phyloP scores from a whole-genome alignment of 108 stramenopile species.

The Cyclostephanos invisitatus region DNA sequence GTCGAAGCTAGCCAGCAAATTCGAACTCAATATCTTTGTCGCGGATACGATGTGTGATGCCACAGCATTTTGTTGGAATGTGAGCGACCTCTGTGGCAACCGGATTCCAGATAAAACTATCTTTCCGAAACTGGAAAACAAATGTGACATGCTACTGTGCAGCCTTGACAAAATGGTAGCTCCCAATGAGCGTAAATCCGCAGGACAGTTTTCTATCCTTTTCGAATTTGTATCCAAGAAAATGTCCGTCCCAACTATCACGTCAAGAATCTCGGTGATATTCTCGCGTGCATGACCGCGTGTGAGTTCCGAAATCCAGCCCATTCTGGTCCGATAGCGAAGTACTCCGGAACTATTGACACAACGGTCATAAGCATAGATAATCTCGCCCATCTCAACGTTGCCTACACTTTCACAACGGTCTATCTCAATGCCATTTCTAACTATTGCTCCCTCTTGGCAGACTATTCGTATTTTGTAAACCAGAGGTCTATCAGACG shows the following conservation, averaged over 20 bases:
- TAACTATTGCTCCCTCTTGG: slow-evolving; percentile 87
- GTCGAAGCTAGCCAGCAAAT: slow-evolving; percentile 51
- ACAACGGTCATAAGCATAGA: slow-evolving; percentile 82
- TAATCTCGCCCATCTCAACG: slow-evolving; percentile 87
- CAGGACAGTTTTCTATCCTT: slow-evolving; percentile 67
- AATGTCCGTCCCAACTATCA: slow-evolving; percentile 28
- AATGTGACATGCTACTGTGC: slow-evolving; percentile 58
- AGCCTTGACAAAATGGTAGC: slow-evolving; percentile 74
- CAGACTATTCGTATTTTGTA: slow-evolving; percentile 86
- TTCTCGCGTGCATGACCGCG: slow-evolving; percentile 91
- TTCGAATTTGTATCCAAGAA: slow-evolving; percentile 28
- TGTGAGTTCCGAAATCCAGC: slow-evolving; percentile 93
- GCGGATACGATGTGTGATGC: slow-evolving; percentile 54
- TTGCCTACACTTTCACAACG: slow-evolving; percentile 80
- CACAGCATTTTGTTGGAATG: slow-evolving; percentile 45
- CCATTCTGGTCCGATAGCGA: slow-evolving; percentile 81
- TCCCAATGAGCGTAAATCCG: slow-evolving; percentile 65
- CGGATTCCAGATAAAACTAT: slow-evolving; percentile 61
- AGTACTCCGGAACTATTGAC: slow-evolving; percentile 89
- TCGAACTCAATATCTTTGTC: slow-evolving; percentile 47
- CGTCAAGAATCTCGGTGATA: slow-evolving; percentile 87
- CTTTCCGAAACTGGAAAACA: slow-evolving; percentile 60
- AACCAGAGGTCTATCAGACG: slow-evolving; percentile 31
- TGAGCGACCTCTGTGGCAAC: slow-evolving; percentile 30
- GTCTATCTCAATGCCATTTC: slow-evolving; percentile 93